A percentile compares a stretch with the other conserved stretches of the same genome.
These are phyloP conservation scores for Colletotrichum liriopes DNA, from an alignment of 2,329 filamentous ascomycete species.

Conservation along the genomic window DNA sequence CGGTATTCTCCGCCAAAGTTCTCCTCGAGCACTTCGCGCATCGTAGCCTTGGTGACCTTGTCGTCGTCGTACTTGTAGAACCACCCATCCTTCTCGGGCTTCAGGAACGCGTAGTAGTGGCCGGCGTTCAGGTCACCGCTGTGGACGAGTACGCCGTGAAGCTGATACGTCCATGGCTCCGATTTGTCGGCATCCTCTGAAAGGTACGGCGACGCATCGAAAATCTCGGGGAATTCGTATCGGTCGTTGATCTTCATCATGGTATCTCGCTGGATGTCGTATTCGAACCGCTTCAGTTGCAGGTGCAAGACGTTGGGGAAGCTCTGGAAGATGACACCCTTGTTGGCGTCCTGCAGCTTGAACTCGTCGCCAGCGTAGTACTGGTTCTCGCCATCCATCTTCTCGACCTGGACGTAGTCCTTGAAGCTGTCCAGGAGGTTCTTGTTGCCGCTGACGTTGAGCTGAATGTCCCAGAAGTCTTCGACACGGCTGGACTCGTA, in stretches of 20 bases:
- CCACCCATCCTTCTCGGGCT: constrained; percentile 91
- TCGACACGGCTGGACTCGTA: constrained; percentile 97
- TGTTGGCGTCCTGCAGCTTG: constrained; percentile 96
- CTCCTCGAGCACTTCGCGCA: constrained; percentile 93
- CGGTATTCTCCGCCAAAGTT: constrained; percentile 94
- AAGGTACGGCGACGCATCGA: constrained; percentile 89
- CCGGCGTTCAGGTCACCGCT: constrained; percentile 97
- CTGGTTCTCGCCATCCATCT: constrained; percentile 97
- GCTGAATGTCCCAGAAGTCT: constrained; percentile 98
- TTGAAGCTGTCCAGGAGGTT: constrained; percentile 94
- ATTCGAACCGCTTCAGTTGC: constrained; percentile 97
- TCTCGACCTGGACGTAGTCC: constrained; percentile 97
- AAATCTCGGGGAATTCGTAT: constrained; percentile 89
- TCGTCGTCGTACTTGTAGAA: constrained; percentile 99
- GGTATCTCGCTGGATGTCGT: constrained; percentile 94
- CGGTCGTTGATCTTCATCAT: constrained; percentile 99
- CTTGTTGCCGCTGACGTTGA: constrained; percentile 96
- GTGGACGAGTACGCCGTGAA: constrained; percentile 96
- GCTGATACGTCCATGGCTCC: constrained; percentile 90
- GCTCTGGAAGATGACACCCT: constrained; percentile 96
- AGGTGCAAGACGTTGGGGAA: constrained; percentile 96
- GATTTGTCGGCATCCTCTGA: constrained; percentile 89
- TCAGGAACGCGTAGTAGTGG: constrained; percentile 98
- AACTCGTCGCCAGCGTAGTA: constrained; percentile 93
- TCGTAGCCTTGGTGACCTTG: constrained; percentile 93